These are phyloP conservation scores for Naegleria lovaniensis DNA, from an alignment of 208 protist genomes.

Conservation along the genomic window DNA sequence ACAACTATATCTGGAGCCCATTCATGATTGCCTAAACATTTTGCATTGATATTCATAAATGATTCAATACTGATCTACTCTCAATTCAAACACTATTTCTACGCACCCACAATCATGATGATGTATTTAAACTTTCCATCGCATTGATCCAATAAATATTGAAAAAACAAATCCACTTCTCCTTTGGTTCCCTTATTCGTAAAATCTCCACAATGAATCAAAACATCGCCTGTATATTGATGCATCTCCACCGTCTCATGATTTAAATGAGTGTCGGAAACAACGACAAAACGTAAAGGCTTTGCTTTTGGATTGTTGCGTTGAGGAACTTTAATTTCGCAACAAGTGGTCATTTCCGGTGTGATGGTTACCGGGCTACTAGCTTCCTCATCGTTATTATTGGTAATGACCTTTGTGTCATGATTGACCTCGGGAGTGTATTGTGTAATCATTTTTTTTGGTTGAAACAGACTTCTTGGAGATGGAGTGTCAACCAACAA, in stretches of 20 bases:
- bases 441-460: too few relatives aligned
- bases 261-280: not conserved
- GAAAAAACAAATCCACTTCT: slow-evolving; percentile 33
- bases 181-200: slow-evolving; percentile 26
- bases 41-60: too few relatives aligned
- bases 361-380: too few relatives aligned
- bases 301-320: too few relatives aligned
- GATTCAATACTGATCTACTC: not conserved
- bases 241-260: not conserved
- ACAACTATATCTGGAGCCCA: not conserved
- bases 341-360: too few relatives aligned
- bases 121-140: not conserved
- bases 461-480: too few relatives aligned
- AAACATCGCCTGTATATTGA: slow-evolving; percentile 34
- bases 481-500: too few relatives aligned
- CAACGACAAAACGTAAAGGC: not conserved
- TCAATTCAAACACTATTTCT: not conserved
- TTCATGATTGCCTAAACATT: not conserved
- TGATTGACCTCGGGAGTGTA: too few relatives aligned
- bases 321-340: too few relatives aligned
- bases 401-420: too few relatives aligned
- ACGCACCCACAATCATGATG: not conserved
- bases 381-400: too few relatives aligned
- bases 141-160: slow-evolving; percentile 11
- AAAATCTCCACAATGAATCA: slow-evolving; percentile 44